phyloP scores from a whole-genome alignment of 345 rosid species.

The Aquilaria malaccensis region DNA sequence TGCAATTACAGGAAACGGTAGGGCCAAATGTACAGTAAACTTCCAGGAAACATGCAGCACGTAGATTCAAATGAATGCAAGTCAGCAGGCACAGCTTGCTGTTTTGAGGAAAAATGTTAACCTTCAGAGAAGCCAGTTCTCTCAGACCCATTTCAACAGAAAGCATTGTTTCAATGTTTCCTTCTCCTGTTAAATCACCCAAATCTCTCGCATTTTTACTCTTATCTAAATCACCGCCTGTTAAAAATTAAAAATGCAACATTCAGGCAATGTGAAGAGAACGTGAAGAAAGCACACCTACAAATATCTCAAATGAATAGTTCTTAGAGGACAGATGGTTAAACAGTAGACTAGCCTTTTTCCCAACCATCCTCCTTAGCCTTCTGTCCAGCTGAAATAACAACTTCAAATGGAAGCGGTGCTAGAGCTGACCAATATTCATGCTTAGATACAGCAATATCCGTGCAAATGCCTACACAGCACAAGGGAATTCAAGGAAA shows the following conservation, averaged over 20 bases:
- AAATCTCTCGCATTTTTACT: constrained; percentile 47
- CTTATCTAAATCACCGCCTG: constrained; percentile 40
- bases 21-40: too few species aligned
- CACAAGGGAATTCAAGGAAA: background rate
- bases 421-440: constrained; percentile 88
- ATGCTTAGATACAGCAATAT: constrained; percentile 62
- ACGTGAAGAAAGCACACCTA: too few species aligned
- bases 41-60: too few species aligned
- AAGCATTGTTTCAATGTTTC: constrained; percentile 97
- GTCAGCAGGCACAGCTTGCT: too few species aligned
- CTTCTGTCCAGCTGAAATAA: constrained; percentile 87
- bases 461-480: constrained; percentile 61
- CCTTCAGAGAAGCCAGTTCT: constrained; percentile 91
- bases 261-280: too few species aligned
- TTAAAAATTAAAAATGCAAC: background rate
- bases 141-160: constrained; percentile 97
- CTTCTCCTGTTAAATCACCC: constrained; percentile 87
- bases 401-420: constrained; percentile 90
- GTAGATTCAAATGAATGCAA: too few species aligned
- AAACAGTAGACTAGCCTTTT: constrained; percentile 38
- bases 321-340: background rate
- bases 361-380: constrained; percentile 62
- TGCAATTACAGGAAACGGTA: too few species aligned
- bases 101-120: constrained; percentile 13
- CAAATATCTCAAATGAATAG: too few species aligned